phyloP scores from a whole-genome alignment of 352 stramenopile genomes.

The Phytophthora europaea region DNA sequence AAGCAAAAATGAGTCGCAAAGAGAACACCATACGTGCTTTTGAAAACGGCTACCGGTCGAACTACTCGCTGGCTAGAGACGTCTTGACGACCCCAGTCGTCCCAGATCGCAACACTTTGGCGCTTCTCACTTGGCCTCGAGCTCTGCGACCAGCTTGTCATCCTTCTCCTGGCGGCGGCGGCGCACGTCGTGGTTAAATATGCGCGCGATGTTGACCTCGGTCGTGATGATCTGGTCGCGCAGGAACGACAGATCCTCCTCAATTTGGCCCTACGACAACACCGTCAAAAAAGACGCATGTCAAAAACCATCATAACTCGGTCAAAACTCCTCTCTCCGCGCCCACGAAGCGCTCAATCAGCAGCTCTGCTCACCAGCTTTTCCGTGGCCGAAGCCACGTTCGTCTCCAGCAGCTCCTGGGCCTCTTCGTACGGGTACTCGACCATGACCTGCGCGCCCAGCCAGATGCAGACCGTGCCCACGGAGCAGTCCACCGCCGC shows the following conservation, averaged over 20 bases:
- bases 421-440: slow-evolving; percentile 98
- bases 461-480: slow-evolving; percentile 97
- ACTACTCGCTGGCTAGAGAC: slow-evolving; percentile 24
- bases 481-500: slow-evolving; percentile 91
- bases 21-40: slow-evolving; percentile 31
- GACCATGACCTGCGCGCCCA: slow-evolving; percentile 98
- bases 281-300: background rate
- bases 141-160: slow-evolving; percentile 64
- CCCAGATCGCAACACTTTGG: background rate
- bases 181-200: slow-evolving; percentile 98
- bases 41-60: slow-evolving; percentile 16
- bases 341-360: background rate
- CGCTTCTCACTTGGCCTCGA: slow-evolving; percentile 66
- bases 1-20: slow-evolving; percentile 17
- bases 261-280: slow-evolving; percentile 67
- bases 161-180: slow-evolving; percentile 85
- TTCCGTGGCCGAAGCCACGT: slow-evolving; percentile 74
- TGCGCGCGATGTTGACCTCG: slow-evolving; percentile 97
- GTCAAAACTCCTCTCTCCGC: slow-evolving; percentile 2
- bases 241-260: slow-evolving; percentile 94
- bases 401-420: slow-evolving; percentile 88
- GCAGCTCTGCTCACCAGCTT: slow-evolving; percentile 57
- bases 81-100: background rate
- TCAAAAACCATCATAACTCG: slow-evolving; percentile 1
- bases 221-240: slow-evolving; percentile 98